Conservation (phyloP, 495 filamentous ascomycete genomes). For the Penicillium dipodomyicola region DNA sequence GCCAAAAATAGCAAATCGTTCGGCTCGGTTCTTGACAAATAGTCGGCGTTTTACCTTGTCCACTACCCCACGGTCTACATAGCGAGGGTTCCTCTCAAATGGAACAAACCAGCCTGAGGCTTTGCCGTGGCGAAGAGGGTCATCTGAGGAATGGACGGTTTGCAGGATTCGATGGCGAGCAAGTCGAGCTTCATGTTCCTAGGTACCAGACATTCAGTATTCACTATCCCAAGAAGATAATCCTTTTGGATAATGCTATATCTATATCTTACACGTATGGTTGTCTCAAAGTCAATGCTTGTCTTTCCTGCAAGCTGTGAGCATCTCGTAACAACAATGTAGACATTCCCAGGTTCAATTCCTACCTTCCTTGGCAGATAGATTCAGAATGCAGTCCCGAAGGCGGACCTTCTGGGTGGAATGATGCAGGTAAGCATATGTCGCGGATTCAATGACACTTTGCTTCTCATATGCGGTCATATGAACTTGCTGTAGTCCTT, state of each 20-base stretch:
- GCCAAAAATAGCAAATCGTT: constrained; percentile 36
- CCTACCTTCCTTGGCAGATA: constrained; percentile 7
- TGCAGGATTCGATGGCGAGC: background rate
- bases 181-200: background rate
- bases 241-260: too few relatives aligned
- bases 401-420: constrained; percentile 5
- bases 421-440: constrained; percentile 24
- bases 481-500: constrained; percentile 17
- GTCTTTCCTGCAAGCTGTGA: constrained; percentile 12
- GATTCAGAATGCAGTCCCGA: constrained; percentile 16
- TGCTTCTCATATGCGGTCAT: constrained; percentile 19
- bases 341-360: too few relatives aligned
- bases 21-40: background rate
- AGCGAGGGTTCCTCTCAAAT: too few relatives aligned
- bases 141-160: background rate
- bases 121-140: too few relatives aligned
- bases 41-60: constrained; percentile 17
- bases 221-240: too few relatives aligned
- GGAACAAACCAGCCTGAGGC: background rate
- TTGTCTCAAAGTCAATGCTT: constrained; percentile 9
- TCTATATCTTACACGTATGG: background rate
- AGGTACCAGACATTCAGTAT: too few relatives aligned
- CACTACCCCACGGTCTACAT: constrained; percentile 26
- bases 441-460: constrained; percentile 19
- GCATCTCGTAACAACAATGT: too few relatives aligned